These are phyloP conservation scores for Aspergillus sparsus DNA, from an alignment of 495 filamentous ascomycete species.

Conservation along the genomic window DNA sequence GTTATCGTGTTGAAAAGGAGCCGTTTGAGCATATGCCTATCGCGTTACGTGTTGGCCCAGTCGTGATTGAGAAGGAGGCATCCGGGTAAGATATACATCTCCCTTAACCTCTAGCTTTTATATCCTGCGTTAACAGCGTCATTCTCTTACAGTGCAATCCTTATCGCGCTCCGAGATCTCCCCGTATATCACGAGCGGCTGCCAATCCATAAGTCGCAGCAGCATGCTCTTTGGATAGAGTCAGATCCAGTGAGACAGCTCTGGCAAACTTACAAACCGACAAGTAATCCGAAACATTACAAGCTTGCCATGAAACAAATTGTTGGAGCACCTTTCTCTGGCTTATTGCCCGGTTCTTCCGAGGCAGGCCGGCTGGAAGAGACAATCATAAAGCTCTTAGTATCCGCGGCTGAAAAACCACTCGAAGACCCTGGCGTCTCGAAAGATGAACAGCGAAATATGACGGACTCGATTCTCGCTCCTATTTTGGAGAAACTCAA, in stretches of 20 bases:
- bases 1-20: slow-evolving; percentile 29
- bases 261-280: slow-evolving; percentile 21
- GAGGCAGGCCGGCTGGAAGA: neutral
- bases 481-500: slow-evolving; percentile 17
- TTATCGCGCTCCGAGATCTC: slow-evolving; percentile 31
- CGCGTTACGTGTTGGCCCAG: slow-evolving; percentile 41
- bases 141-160: slow-evolving; percentile 29
- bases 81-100: slow-evolving; percentile 18
- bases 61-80: slow-evolving; percentile 46
- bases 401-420: slow-evolving; percentile 12
- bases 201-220: slow-evolving; percentile 16
- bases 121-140: neutral
- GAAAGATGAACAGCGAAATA: neutral
- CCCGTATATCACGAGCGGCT: slow-evolving; percentile 21
- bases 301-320: slow-evolving; percentile 48
- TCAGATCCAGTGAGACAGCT: slow-evolving; percentile 16
- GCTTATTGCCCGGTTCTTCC: slow-evolving; percentile 23
- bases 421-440: slow-evolving; percentile 11
- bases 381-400: slow-evolving; percentile 31
- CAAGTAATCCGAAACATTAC: slow-evolving; percentile 31
- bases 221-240: slow-evolving; percentile 5
- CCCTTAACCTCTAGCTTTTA: neutral
- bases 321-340: slow-evolving; percentile 38
- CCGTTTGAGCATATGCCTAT: slow-evolving; percentile 44
- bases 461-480: neutral